Conservation (phyloP, 192 early-diverging fungal species). For the Backusella sp. region DNA sequence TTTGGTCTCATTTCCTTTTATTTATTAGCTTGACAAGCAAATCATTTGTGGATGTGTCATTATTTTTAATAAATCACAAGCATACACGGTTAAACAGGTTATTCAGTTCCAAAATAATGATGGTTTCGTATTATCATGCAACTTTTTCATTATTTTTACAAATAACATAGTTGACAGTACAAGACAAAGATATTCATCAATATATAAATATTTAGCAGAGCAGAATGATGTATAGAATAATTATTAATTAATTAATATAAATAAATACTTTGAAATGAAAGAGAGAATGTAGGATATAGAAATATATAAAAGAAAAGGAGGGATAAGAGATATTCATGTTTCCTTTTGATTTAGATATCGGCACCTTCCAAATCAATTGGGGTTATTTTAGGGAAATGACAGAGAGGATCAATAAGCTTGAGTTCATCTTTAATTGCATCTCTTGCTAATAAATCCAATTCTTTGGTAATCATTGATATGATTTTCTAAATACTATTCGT, state of each 20-base stretch:
- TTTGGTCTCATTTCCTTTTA: neutral
- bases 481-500: conserved; percentile 45
- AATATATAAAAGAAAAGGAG: neutral
- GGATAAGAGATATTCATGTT: neutral
- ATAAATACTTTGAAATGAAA: neutral
- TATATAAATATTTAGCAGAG: neutral
- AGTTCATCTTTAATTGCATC: conserved; percentile 63
- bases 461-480: conserved; percentile 58
- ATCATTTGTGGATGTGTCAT: neutral
- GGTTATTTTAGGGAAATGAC: conserved; percentile 23
- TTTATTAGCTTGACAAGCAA: neutral
- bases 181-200: no score
- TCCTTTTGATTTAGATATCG: neutral
- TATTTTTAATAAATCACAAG: neutral
- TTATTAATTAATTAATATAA: neutral
- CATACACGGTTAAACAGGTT: no score
- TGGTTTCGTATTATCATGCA: no score
- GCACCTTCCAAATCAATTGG: conserved; percentile 35
- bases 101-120: no score
- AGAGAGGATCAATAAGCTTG: conserved; percentile 55
- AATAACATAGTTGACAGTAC: no score
- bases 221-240: neutral
- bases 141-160: no score
- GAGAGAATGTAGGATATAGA: neutral
- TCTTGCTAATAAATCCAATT: conserved; percentile 60